These are phyloP conservation scores for Linderina pennispora DNA, from an alignment of 192 early-diverging fungal species.

Conservation along the genomic window DNA sequence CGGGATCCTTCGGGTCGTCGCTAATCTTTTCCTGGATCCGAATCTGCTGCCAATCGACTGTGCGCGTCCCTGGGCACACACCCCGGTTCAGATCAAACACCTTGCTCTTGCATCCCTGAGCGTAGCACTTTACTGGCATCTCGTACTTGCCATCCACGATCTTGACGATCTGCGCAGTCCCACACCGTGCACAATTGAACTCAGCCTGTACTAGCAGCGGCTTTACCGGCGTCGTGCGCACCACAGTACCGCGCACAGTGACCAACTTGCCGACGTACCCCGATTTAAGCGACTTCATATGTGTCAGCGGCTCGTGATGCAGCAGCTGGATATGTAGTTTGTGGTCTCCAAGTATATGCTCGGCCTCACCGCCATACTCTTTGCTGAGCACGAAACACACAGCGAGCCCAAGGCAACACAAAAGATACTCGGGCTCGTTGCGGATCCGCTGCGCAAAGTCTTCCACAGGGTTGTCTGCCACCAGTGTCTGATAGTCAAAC, in stretches of 20 bases:
- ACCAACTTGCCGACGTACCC: constrained; percentile 67
- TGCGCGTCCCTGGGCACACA: constrained; percentile 43
- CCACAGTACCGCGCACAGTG: constrained; percentile 69
- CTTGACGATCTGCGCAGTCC: constrained; percentile 48
- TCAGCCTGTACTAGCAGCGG: constrained; percentile 57
- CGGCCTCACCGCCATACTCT: constrained; percentile 35
- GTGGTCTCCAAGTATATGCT: constrained; percentile 39
- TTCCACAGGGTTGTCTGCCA: constrained; percentile 13
- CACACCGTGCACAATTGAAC: constrained; percentile 60
- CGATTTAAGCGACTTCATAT: constrained; percentile 67
- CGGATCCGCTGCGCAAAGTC: constrained; percentile 28
- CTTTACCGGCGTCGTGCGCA: constrained; percentile 68
- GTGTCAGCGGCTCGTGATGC: constrained; percentile 50
- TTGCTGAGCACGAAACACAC: constrained; percentile 39
- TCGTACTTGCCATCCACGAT: constrained; percentile 61
- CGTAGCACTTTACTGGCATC: constrained; percentile 53
- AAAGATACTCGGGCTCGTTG: constrained; percentile 32
- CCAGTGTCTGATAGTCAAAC: constrained; percentile 28
- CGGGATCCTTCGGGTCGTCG: constrained; percentile 62
- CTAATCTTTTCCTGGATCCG: constrained; percentile 76
- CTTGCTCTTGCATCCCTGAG: constrained; percentile 60
- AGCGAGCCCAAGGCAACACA: constrained; percentile 31
- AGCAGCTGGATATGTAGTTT: constrained; percentile 42
- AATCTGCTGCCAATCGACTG: constrained; percentile 75
- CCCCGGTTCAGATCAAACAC: constrained; percentile 57